Base-by-base conservation (phyloP, 768 basidiomycete genomes). In the Suillus plorans region DNA sequence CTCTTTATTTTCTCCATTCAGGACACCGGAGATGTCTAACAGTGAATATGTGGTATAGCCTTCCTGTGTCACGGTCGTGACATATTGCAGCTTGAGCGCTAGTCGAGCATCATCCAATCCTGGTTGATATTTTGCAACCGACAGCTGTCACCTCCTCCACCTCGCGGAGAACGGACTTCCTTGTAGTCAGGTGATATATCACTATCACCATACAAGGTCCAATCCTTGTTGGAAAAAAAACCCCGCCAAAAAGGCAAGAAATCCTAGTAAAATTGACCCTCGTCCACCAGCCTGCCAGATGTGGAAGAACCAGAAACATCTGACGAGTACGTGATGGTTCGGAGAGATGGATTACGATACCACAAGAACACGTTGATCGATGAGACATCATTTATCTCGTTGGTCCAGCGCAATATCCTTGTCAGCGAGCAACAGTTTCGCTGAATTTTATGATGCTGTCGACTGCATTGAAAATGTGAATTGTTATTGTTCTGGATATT, bases 301-400 rank as follows among this genome's bases (percentile, higher is more conserved):
- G 61, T 41, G 1, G 60, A 56, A 18, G 45, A 62, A 37, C 56
- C 52, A 3, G 49, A 22, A 47, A n/a, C 52, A 50, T 68, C 67
- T 9, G 36, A 50, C 25, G 60, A 41, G 25, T 68, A 65, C 28
- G 58, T 62, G 31, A 67, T 67, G 34, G 61, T 64, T 31, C 31
- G 31, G 37, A 67, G 56, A 31, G 53, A 50, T 25, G 67, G 55
- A n/a, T 65, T 41, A 39, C 62, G 28, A 59, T 65, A 63, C 67
- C 67, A 68, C 34, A 56, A 39, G 53, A 65, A 68, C 64, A 65
- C 63, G 22, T 62, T 65, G 22, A 53, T 63, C 31, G 60, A 56
- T 18, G 67, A 31, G 31, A 31, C 31, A 5, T 31, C 6, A 31
- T 31, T 31, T 31, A 31, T 31, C 31, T 31, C 31, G 31, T 31